Conservation (phyloP, 108 stramenopile species). For the Cyclotella sp. region DNA sequence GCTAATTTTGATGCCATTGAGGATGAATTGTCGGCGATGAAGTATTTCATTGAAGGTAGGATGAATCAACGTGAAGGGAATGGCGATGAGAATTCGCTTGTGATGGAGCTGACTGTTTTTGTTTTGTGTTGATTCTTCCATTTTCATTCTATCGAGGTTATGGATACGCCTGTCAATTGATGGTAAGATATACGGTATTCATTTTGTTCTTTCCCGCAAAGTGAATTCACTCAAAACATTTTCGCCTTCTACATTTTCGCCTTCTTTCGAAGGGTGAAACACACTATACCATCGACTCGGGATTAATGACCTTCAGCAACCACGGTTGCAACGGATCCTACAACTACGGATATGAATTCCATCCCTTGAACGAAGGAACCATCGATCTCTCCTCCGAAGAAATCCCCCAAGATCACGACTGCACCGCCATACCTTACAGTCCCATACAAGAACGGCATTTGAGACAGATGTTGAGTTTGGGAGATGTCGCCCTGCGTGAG, state of each 20-base stretch:
- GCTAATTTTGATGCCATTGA: neutral
- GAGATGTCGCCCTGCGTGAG: constrained; percentile 1
- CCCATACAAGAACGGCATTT: constrained; percentile 36
- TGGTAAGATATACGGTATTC: constrained; percentile 4
- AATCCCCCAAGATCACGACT: constrained; percentile 11
- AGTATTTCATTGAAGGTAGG: constrained; percentile 33
- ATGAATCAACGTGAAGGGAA: neutral
- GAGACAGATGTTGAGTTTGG: constrained; percentile 8
- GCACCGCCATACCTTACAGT: constrained; percentile 18
- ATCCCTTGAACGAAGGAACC: constrained; percentile 5
- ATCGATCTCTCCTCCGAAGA: neutral
- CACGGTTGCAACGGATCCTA: constrained; percentile 45
- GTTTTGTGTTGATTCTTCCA: neutral
- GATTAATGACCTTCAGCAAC: constrained; percentile 29
- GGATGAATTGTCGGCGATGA: constrained; percentile 10
- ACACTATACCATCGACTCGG: constrained; percentile 32
- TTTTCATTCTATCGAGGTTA: neutral
- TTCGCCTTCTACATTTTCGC: neutral
- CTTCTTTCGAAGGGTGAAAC: constrained; percentile 21
- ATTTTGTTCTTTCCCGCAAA: neutral
- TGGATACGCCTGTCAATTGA: constrained; percentile 23
- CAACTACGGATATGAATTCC: constrained; percentile 30
- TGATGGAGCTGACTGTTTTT: neutral
- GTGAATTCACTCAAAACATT: neutral
- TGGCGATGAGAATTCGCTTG: neutral